phyloP scores from a whole-genome alignment of 2,329 filamentous ascomycete genomes.

The Pseudogymnoascus sp. region DNA sequence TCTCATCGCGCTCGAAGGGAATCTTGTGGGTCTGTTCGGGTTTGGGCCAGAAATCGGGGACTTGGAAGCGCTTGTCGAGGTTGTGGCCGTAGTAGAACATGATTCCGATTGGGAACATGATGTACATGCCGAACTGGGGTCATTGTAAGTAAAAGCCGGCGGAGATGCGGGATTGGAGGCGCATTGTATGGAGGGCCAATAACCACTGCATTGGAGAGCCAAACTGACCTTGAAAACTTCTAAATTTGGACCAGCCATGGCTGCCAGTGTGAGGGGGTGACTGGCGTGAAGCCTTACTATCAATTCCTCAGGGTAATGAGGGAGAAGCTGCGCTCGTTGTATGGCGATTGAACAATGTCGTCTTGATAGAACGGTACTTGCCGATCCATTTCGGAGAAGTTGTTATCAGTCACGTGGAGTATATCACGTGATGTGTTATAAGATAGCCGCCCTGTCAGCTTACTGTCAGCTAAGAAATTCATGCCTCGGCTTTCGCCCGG shows the following conservation, averaged over 20 bases:
- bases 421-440: background rate
- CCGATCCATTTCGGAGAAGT: background rate
- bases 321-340: background rate
- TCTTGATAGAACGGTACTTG: slow-evolving; percentile 3
- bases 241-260: slow-evolving; percentile 76
- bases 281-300: slow-evolving; percentile 5
- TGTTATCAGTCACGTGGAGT: background rate
- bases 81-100: slow-evolving; percentile 99
- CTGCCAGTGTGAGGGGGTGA: background rate
- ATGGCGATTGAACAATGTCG: background rate
- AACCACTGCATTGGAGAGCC: background rate
- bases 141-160: background rate
- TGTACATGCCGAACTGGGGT: slow-evolving; percentile 90
- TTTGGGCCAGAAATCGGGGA: slow-evolving; percentile 90
- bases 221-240: slow-evolving; percentile 81
- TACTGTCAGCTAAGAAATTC: background rate
- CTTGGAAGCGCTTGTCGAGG: slow-evolving; percentile 81
- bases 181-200: background rate
- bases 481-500: slow-evolving; percentile 5
- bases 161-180: slow-evolving; percentile 4
- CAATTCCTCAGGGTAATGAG: background rate
- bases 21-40: slow-evolving; percentile 67
- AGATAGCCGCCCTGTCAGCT: background rate
- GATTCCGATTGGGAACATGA: slow-evolving; percentile 96
- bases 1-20: slow-evolving; percentile 71